phyloP scores from a whole-genome alignment of 768 basidiomycete genomes.

The Trametes punicea region DNA sequence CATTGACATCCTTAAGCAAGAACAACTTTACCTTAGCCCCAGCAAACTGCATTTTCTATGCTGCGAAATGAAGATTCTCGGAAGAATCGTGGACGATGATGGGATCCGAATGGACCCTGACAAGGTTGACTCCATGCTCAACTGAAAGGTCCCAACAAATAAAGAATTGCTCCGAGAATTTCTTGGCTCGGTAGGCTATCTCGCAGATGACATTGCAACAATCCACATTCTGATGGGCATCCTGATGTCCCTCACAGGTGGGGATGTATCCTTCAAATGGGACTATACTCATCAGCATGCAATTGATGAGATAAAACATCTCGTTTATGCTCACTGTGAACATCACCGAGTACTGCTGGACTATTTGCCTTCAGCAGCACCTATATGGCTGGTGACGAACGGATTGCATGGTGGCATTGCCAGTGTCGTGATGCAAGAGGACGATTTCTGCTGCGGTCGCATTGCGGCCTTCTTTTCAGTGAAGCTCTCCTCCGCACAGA shows the following conservation, averaged over 20 bases:
- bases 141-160: conserved; percentile 27
- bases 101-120: conserved; percentile 27
- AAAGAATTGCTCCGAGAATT: conserved; percentile 24
- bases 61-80: conserved; percentile 23
- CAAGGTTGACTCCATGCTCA: conserved; percentile 25
- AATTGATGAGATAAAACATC: neutral
- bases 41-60: neutral
- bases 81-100: conserved; percentile 20
- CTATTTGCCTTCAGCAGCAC: neutral
- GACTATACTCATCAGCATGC: neutral
- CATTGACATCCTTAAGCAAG: conserved; percentile 2
- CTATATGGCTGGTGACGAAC: neutral
- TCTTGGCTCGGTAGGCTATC: conserved; percentile 29
- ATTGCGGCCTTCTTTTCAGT: neutral
- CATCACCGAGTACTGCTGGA: neutral
- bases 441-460: neutral
- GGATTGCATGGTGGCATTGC: neutral
- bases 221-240: conserved; percentile 36
- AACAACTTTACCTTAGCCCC: conserved; percentile 17
- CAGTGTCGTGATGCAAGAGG: neutral
- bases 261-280: neutral
- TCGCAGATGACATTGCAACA: conserved; percentile 13
- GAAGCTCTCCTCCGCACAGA: conserved; percentile 29
- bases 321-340: neutral
- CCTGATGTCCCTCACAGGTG: conserved; percentile 22